These are phyloP conservation scores for Nannochloropsis salina DNA, from an alignment of 108 stramenopile genomes.

Conservation along the genomic window DNA sequence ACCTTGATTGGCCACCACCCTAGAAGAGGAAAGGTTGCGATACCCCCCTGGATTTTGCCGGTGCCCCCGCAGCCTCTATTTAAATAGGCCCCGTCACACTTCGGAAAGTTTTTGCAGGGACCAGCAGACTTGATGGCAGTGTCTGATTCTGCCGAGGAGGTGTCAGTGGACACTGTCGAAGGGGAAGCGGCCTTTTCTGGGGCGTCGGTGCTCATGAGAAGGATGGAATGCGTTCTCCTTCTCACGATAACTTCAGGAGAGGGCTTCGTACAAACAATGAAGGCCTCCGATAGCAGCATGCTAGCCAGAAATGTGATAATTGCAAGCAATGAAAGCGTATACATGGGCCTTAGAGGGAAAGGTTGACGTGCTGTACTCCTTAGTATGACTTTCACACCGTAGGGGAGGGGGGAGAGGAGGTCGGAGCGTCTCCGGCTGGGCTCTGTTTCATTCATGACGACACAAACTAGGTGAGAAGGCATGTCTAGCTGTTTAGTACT, in stretches of 20 bases:
- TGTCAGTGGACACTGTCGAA: neutral
- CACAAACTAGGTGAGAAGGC: too few species aligned
- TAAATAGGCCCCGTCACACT: conserved; percentile 15
- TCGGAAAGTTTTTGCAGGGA: neutral
- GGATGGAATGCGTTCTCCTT: neutral
- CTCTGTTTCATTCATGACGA: too few species aligned
- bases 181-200: neutral
- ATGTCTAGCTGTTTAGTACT: too few species aligned
- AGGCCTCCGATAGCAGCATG: neutral
- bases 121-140: neutral
- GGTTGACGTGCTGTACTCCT: too few species aligned
- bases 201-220: neutral
- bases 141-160: neutral
- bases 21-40: conserved; percentile 11
- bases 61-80: conserved; percentile 1
- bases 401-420: too few species aligned
- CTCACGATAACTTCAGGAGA: neutral
- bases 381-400: too few species aligned
- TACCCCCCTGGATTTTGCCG: conserved; percentile 11
- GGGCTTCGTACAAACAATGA: neutral
- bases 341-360: too few species aligned
- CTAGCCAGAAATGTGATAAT: neutral
- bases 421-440: too few species aligned
- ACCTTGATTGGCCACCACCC: conserved; percentile 17
- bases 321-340: neutral